Evolutionary conservation across 179 eudicot species (phyloP).

Genomic region (Patellifolia procumbens): DNA sequence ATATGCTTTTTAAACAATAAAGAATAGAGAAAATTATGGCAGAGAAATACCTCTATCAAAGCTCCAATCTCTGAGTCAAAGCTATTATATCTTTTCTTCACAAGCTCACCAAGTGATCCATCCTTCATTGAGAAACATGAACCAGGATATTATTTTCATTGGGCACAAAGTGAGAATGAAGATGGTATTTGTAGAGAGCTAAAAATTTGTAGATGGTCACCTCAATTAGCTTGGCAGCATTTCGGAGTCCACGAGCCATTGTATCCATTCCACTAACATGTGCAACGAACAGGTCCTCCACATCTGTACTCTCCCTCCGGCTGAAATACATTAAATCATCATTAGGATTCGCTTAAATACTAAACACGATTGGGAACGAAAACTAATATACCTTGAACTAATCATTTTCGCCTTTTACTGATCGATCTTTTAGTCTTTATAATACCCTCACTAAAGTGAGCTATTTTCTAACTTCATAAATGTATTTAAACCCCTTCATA

Average conservation of each 20-base stretch:
- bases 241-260: constrained; percentile 94
- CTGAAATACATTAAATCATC: constrained; percentile 39
- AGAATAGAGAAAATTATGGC: background rate
- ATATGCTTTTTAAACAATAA: background rate
- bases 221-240: constrained; percentile 89
- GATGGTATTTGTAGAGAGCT: background rate
- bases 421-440: background rate
- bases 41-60: constrained; percentile 57
- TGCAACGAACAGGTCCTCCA: constrained; percentile 94
- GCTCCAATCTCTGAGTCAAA: constrained; percentile 86
- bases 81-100: constrained; percentile 85
- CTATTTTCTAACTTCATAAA: no score
- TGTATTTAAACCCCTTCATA: no score
- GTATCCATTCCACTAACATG: constrained; percentile 98
- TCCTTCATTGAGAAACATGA: constrained; percentile 44
- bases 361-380: background rate
- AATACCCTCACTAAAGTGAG: background rate
- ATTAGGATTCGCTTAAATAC: background rate
- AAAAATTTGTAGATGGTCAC: constrained; percentile 33
- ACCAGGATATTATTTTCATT: background rate
- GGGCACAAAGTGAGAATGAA: background rate
- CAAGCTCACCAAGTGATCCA: constrained; percentile 75
- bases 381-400: no score
- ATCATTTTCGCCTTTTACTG: background rate
- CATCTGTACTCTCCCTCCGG: constrained; percentile 99